Percentiles rank a stretch among this genome's conserved stretches.
Evolutionary conservation across 1,139 yeast species (phyloP).

Genomic region (Suhomyces taliae): DNA sequence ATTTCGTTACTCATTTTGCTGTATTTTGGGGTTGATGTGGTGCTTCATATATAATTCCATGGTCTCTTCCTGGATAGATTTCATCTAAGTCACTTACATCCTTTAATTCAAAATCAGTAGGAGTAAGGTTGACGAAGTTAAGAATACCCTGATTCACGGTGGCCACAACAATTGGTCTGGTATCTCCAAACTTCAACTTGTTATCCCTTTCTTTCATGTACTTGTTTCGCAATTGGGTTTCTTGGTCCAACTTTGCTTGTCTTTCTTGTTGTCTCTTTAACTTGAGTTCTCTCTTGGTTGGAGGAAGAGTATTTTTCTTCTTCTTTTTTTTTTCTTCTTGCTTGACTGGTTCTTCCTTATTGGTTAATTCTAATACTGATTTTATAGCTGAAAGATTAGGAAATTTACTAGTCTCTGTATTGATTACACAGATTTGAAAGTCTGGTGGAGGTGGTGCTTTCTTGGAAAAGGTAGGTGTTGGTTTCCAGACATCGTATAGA

Average conservation of each 20-base stretch:
- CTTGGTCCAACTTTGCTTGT: constrained; percentile 26
- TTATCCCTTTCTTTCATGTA: constrained; percentile 30
- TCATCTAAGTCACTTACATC: constrained; percentile 19
- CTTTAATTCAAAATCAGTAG: constrained; percentile 55
- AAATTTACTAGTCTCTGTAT: constrained; percentile 48
- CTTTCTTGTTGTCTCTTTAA: constrained; percentile 26
- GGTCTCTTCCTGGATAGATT: constrained; percentile 16
- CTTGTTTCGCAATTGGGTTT: constrained; percentile 24
- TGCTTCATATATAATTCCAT: constrained; percentile 19
- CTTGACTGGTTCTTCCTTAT: constrained; percentile 5
- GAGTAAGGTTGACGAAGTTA: constrained; percentile 61
- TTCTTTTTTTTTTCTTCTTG: constrained; percentile 6
- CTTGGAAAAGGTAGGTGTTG: constrained; percentile 68
- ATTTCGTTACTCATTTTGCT: too few relatives aligned
- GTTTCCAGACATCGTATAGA: constrained; percentile 82
- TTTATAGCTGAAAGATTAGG: constrained; percentile 51
- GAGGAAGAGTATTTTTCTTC: constrained; percentile 12
- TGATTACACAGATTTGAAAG: constrained; percentile 64
- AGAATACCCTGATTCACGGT: constrained; percentile 71
- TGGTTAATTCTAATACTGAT: constrained; percentile 25
- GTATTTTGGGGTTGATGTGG: neutral
- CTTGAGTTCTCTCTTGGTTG: constrained; percentile 19
- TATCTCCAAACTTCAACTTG: constrained; percentile 42
- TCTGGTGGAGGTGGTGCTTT: constrained; percentile 65
- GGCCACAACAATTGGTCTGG: constrained; percentile 55